These are phyloP conservation scores for Salix dunnii DNA, from an alignment of 345 rosid genomes.

Conservation along the genomic window DNA sequence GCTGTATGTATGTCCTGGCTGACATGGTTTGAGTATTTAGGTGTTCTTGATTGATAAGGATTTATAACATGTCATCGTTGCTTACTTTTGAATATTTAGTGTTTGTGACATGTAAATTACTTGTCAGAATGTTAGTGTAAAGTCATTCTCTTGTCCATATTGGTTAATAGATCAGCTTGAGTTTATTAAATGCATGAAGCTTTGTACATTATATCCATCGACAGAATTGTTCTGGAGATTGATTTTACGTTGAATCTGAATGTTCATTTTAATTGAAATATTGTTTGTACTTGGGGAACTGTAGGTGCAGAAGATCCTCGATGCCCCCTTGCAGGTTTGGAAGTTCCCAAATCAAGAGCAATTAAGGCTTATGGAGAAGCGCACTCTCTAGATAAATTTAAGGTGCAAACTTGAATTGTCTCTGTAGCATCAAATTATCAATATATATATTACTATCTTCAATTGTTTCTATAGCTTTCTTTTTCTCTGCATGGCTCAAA, in stretches of 20 bases:
- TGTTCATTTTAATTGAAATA: neutral
- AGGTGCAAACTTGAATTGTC: slow-evolving; percentile 28
- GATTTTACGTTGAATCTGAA: neutral
- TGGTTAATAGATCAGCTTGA: neutral
- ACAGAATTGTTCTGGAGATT: neutral
- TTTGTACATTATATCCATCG: neutral
- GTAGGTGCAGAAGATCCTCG: slow-evolving; percentile 78
- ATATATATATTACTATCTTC: neutral
- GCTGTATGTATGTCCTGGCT: neutral
- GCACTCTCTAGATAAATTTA: slow-evolving; percentile 38
- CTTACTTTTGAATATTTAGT: neutral
- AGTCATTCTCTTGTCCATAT: neutral
- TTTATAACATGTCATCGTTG: neutral
- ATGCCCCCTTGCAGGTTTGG: slow-evolving; percentile 67
- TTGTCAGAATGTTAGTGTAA: neutral
- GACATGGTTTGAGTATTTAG: slow-evolving; percentile 1
- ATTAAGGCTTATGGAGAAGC: slow-evolving; percentile 44
- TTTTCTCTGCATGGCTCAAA: neutral
- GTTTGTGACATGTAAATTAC: neutral
- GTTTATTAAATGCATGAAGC: neutral
- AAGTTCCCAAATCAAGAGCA: slow-evolving; percentile 43
- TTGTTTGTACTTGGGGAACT: slow-evolving; percentile 13
- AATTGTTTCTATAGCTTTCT: neutral
- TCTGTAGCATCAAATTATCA: neutral
- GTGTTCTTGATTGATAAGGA: neutral